Evolutionary conservation across 257 asterid species (phyloP), one percentile per base, ranked within the genome.

Genomic region (Solanum chiquidenum): DNA sequence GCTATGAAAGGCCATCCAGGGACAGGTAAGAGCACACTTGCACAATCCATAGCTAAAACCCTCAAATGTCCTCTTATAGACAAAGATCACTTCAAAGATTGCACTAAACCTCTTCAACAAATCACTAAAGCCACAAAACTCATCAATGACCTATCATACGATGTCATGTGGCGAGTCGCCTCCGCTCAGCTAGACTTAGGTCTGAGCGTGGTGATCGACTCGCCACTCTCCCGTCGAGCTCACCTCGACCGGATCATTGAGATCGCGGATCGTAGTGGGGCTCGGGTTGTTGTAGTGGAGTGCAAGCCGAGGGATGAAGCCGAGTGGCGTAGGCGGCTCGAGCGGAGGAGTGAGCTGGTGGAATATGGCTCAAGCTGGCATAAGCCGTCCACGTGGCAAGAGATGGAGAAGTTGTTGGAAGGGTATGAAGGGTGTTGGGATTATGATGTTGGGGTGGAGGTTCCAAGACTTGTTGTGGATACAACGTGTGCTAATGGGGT

Each of bases 1-100:
- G 97, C 97, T 21, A 92, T 95, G 98, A 95, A 95, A 88, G 98
- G 98, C 37, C 98, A 95, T 89, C 98, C 97, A 4, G 98, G 98
- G 3, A 94, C 94, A n/a, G 98, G 98, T 1, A 94, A 94, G 90
- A 93, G 90, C 92, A 94, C 98, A 8, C 84, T 94, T 7, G 98
- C 97, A 27, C 72, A 46, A 60, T 93, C 94, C 87, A 34, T 94
- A 25, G 95, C 98, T 12, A 91, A 77, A 69, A 23, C 88, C 58
- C 96, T 94, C 40, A 93, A 88, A 86, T 94, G 90, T 83, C 98
- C 98, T 13, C 90, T 94, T 0, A 23, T 94, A 14, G 98, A 95
- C 93, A 94, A 95, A 89, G 97, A 95, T 85, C 95, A 95, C 52
- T 92, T 93, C 87, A 95, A 94, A 21, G 96, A 92, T 31, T 90